These are phyloP conservation scores for Chlorella sorokiniana DNA, from an alignment of 139 green algal species.

Conservation along the genomic window DNA sequence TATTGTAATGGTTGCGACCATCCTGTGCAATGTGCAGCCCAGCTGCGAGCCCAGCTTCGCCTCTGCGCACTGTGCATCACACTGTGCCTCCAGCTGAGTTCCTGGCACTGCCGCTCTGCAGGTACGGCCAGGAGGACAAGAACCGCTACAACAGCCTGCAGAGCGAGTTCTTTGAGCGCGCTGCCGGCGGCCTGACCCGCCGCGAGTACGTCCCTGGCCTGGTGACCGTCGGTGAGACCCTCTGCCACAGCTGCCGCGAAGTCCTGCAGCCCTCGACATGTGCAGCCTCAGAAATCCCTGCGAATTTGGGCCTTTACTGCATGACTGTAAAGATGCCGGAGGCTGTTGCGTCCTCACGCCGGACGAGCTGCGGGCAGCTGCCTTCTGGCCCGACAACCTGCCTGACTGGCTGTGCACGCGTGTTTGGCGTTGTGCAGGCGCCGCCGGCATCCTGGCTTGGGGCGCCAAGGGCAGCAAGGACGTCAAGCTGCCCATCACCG, in stretches of 20 bases:
- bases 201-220: constrained; percentile 87
- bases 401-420: no score
- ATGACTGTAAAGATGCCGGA: no score
- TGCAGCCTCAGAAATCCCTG: no score
- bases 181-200: constrained; percentile 77
- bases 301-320: no score
- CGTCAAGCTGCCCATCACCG: constrained; percentile 88
- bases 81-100: not conserved
- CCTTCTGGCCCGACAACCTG: no score
- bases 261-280: not conserved
- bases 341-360: no score
- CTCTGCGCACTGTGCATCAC: no score
- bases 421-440: constrained; percentile 45
- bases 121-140: constrained; percentile 85
- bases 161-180: constrained; percentile 92
- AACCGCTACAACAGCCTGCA: constrained; percentile 85
- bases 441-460: constrained; percentile 69
- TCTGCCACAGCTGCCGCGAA: not conserved
- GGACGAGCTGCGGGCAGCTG: no score
- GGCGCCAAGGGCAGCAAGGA: constrained; percentile 81
- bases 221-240: constrained; percentile 70
- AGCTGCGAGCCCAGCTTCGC: no score
- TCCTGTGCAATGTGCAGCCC: not conserved
- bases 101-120: not conserved
- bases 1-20: not conserved